phyloP scores from a whole-genome alignment of 83 land plant genomes.

The Picea abies region DNA sequence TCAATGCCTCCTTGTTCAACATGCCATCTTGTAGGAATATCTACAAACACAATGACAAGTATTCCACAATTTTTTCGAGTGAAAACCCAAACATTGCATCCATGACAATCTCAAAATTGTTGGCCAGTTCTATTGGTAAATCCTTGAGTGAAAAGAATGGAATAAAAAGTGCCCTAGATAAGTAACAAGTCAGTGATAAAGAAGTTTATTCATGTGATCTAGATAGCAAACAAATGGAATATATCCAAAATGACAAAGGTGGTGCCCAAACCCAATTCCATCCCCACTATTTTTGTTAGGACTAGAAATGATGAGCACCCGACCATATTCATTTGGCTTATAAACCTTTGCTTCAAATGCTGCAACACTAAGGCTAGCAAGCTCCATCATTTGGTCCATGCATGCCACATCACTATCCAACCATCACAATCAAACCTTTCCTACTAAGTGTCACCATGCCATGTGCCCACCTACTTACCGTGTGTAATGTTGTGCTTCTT shows the following conservation, averaged over 20 bases:
- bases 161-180: constrained; percentile 65
- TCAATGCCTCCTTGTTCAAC: constrained; percentile 90
- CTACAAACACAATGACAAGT: constrained; percentile 79
- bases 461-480: too few species aligned
- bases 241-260: constrained; percentile 91
- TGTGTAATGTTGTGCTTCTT: too few species aligned
- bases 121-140: constrained; percentile 58
- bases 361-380: too few species aligned
- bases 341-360: constrained; percentile 22
- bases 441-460: too few species aligned
- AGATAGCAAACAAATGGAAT: constrained; percentile 80
- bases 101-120: constrained; percentile 72
- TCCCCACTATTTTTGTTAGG: constrained; percentile 99
- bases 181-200: constrained; percentile 84
- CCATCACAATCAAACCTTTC: too few species aligned
- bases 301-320: constrained; percentile 91
- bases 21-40: constrained; percentile 98
- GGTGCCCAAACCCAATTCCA: constrained; percentile 94
- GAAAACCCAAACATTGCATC: constrained; percentile 98
- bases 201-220: constrained; percentile 80
- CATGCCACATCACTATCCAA: too few species aligned
- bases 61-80: constrained; percentile 8
- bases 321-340: constrained; percentile 50
- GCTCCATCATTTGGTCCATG: too few species aligned
- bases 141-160: constrained; percentile 79